Percentiles rank a stretch among this genome's conserved stretches.
These are phyloP conservation scores for Arthrobotrys musiformis DNA, from an alignment of 2,329 filamentous ascomycete genomes.

Conservation along the genomic window DNA sequence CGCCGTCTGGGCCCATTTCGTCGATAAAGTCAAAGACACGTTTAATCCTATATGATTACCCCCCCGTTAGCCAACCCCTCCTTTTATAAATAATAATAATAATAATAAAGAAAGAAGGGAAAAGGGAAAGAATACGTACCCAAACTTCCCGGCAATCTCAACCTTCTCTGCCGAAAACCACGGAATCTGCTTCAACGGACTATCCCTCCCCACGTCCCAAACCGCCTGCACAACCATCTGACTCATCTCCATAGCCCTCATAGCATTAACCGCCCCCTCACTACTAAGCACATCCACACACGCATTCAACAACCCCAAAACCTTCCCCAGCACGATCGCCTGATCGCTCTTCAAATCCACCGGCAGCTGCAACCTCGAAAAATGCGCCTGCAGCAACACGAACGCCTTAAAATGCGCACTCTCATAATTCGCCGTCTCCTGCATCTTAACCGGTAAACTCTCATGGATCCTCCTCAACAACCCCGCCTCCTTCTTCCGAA, in stretches of 20 bases:
- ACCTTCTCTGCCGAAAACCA: slow-evolving; percentile 88
- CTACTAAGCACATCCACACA: slow-evolving; percentile 95
- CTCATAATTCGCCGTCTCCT: slow-evolving; percentile 78
- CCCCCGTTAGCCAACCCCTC: too few relatives aligned
- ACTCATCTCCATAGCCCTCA: slow-evolving; percentile 98
- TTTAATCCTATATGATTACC: slow-evolving; percentile 72
- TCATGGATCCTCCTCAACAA: slow-evolving; percentile 93
- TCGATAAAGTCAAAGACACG: slow-evolving; percentile 99
- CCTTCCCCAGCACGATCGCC: slow-evolving; percentile 83
- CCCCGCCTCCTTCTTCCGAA: slow-evolving; percentile 88
- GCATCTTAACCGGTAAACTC: slow-evolving; percentile 93
- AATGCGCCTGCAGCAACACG: slow-evolving; percentile 95
- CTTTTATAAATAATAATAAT: slow-evolving; percentile 60
- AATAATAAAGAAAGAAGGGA: background rate
- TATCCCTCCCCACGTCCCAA: slow-evolving; percentile 87
- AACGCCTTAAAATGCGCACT: slow-evolving; percentile 99
- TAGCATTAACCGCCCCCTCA: slow-evolving; percentile 94
- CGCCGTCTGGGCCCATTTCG: slow-evolving; percentile 92
- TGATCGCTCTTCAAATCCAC: slow-evolving; percentile 97
- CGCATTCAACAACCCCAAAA: slow-evolving; percentile 87
- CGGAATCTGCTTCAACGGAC: slow-evolving; percentile 95
- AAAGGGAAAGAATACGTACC: slow-evolving; percentile 67
- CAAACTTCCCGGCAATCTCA: slow-evolving; percentile 81
- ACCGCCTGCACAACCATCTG: slow-evolving; percentile 99
- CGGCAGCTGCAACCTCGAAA: slow-evolving; percentile 94